These are phyloP conservation scores for Halteria grandinella DNA, from an alignment of 73 alveolate species.

Conservation along the genomic window DNA sequence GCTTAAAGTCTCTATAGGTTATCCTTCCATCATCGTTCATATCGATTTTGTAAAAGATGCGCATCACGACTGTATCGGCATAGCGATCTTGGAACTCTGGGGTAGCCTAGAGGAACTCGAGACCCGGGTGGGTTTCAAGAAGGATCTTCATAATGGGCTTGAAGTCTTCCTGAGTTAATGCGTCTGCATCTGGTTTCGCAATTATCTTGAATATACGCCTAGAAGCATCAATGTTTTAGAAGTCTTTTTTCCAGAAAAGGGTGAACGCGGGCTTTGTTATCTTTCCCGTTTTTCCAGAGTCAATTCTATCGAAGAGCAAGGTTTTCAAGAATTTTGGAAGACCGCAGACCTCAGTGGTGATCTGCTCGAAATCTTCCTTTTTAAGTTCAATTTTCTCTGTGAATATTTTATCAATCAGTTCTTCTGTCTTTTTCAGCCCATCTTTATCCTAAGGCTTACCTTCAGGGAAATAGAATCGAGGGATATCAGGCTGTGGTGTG, in stretches of 20 bases:
- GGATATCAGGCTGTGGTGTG: constrained; percentile 66
- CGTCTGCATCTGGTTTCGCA: constrained; percentile 81
- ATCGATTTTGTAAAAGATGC: constrained; percentile 91
- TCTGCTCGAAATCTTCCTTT: constrained; percentile 70
- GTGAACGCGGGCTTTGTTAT: constrained; percentile 80
- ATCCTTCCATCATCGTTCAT: constrained; percentile 94
- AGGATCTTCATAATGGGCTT: constrained; percentile 91
- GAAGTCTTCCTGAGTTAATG: constrained; percentile 88
- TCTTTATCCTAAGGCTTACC: constrained; percentile 82
- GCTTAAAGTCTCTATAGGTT: constrained; percentile 89
- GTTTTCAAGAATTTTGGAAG: constrained; percentile 82
- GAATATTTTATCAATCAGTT: constrained; percentile 71
- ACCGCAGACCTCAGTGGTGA: constrained; percentile 82
- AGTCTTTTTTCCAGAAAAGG: constrained; percentile 84
- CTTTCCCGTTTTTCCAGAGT: constrained; percentile 76
- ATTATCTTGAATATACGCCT: constrained; percentile 84
- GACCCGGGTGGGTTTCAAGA: constrained; percentile 97
- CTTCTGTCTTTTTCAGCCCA: constrained; percentile 58
- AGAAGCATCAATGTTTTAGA: constrained; percentile 74
- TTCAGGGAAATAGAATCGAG: constrained; percentile 85
- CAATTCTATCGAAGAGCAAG: constrained; percentile 77
- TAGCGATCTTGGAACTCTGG: constrained; percentile 98
- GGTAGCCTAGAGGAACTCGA: constrained; percentile 97
- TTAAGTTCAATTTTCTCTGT: constrained; percentile 67
- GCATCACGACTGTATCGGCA: constrained; percentile 95